A percentile compares a stretch with the other conserved stretches of the same genome.
Conservation (phyloP, 306 rosid species). For the Dalbergia oliveri region DNA sequence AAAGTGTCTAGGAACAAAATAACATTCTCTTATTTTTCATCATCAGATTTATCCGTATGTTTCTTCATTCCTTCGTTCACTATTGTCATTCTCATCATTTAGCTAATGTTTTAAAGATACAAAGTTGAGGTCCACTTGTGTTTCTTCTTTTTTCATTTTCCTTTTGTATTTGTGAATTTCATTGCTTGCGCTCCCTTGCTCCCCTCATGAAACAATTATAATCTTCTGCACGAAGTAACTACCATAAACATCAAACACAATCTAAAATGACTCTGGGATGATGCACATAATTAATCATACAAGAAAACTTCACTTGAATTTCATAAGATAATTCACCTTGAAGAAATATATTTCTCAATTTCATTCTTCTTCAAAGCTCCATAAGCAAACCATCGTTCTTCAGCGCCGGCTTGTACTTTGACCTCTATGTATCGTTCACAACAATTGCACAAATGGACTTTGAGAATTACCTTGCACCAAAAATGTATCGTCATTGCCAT, state of each 20-base stretch:
- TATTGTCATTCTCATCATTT: too few species aligned
- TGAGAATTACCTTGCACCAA: conserved; percentile 37
- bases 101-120: too few species aligned
- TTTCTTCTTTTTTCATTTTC: too few species aligned
- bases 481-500: conserved; percentile 7
- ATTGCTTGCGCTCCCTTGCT: background rate
- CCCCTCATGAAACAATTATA: background rate
- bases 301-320: background rate
- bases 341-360: conserved; percentile 34
- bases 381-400: conserved; percentile 35
- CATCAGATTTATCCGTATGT: too few species aligned
- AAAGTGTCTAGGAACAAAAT: too few species aligned
- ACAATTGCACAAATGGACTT: background rate
- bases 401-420: background rate
- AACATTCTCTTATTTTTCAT: too few species aligned
- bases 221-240: conserved; percentile 5
- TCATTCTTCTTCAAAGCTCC: conserved; percentile 19
- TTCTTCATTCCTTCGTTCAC: too few species aligned
- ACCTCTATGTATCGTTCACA: conserved; percentile 1
- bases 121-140: too few species aligned
- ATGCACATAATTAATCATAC: background rate
- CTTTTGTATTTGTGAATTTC: too few species aligned
- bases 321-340: conserved; percentile 9
- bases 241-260: background rate
- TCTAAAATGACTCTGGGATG: background rate